Base-by-base conservation (phyloP, 2,329 filamentous ascomycete genomes). In the Didymosphaeria variabile region DNA sequence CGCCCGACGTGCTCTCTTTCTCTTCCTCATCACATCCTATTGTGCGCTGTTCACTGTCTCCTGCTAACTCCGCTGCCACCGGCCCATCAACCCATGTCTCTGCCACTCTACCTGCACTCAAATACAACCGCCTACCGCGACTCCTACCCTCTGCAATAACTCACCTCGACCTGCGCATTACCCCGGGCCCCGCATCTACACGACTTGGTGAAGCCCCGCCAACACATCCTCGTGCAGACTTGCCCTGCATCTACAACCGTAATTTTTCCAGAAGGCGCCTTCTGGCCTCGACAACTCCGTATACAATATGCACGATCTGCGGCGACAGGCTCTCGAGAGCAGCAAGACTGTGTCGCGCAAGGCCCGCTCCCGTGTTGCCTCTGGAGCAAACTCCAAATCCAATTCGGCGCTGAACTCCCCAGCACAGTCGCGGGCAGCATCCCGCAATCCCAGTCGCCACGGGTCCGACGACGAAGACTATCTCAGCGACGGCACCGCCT, bases 301-400 rank as follows among this genome's bases (percentile, higher is more conserved):
- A 53, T 55, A 50, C 63, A 70, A 56, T 49, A 90, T 90, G 88
- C 87, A 85, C 72, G 87, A 90, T 58, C 78, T 84, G 51, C 79
- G 88, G 68, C 89, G 90, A 73, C 89, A 90, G 77, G 89, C 87
- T 54, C 86, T 92, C 60, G 88, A 90, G 79, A 88, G 87, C 80
- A 86, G 87, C 74, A 93, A 93, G 81, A 93, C 90, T 17, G 79
- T 87, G 36, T 92, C 90, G 50, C 85, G 84, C 70, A 92, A 92
- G 77, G 88, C 89, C 23, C 85, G 83, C 62, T 85, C 86, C 23
- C 82, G 82, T 61, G 82, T 84, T 59, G 82, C 80, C 46, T 88
- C 87, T 17, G 85, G 86, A 36, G 82, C 84, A 59, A 82, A 81
- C 34, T 91, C 88, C 17, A 87, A 88, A 46, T 81, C 82, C 31